A percentile compares a stretch with the other conserved stretches of the same genome.
Conservation (phyloP, 371 early-diverging fungal genomes). For the Globomyces sp. region DNA sequence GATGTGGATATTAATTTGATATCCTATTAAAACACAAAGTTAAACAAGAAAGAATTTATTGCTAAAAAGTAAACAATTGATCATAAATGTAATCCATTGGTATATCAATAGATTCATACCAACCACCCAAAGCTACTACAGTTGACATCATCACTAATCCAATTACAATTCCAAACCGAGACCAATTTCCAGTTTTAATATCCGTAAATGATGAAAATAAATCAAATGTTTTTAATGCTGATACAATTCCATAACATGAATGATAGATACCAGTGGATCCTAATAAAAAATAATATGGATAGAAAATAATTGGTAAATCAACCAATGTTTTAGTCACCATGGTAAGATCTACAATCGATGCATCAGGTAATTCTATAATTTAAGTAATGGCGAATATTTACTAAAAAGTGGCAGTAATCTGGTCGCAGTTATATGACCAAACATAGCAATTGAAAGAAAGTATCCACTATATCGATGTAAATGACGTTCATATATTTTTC, state of each 20-base stretch:
- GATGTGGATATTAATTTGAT: no score
- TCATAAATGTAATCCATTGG: no score
- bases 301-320: not conserved
- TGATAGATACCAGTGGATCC: not conserved
- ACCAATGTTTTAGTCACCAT: not conserved
- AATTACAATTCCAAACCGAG: not conserved
- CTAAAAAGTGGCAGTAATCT: not conserved
- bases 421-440: not conserved
- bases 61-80: no score
- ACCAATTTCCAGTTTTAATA: not conserved
- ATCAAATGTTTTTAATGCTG: not conserved
- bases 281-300: not conserved
- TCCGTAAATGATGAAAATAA: not conserved
- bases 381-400: no score
- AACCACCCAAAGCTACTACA: not conserved
- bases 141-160: not conserved
- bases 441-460: not conserved
- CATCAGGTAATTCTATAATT: not conserved
- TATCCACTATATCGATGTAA: not conserved
- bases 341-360: not conserved
- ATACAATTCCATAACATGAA: not conserved
- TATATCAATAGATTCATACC: not conserved
- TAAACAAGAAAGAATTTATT: no score
- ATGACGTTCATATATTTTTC: not conserved
- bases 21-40: no score